Evolutionary conservation across 306 rosid species (phyloP).

Genomic region (Gastrolobium villosum): DNA sequence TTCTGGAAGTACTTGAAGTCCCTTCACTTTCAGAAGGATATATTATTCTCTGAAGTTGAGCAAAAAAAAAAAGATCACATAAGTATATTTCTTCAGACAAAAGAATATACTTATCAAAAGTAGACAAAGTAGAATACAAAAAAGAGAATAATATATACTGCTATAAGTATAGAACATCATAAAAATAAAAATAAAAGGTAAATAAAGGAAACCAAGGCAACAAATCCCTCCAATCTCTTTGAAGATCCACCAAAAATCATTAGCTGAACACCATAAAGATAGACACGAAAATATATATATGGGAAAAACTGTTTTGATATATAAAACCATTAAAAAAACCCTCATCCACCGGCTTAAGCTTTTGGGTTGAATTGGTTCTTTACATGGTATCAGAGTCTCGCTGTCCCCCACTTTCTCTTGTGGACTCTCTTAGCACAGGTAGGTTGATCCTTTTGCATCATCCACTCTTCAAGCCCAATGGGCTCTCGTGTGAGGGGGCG

Average conservation of each 20-base stretch:
- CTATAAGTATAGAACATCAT: slow-evolving; percentile 9
- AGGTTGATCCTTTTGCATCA: no score
- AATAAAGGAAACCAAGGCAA: slow-evolving; percentile 29
- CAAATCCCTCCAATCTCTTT: slow-evolving; percentile 39
- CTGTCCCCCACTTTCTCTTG: no score
- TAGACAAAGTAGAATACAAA: slow-evolving; percentile 13
- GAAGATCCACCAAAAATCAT: slow-evolving; percentile 28
- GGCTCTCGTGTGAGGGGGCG: no score
- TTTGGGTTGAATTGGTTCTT: no score
- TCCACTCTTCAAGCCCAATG: no score
- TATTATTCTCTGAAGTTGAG: slow-evolving; percentile 67
- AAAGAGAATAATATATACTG: slow-evolving; percentile 33
- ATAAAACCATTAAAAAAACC: no score
- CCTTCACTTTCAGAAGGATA: slow-evolving; percentile 81
- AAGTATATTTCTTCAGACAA: slow-evolving; percentile 39
- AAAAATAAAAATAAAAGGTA: slow-evolving; percentile 9
- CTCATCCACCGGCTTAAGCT: no score
- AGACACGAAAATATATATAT: background rate
- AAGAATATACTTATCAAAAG: slow-evolving; percentile 46
- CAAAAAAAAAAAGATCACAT: slow-evolving; percentile 45
- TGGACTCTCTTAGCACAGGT: no score
- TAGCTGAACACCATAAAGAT: slow-evolving; percentile 16
- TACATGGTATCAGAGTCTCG: no score
- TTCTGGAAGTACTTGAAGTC: slow-evolving; percentile 57
- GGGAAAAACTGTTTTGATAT: no score